phyloP scores from a whole-genome alignment of 345 rosid species.

The Eucalyptus tenuipes region DNA sequence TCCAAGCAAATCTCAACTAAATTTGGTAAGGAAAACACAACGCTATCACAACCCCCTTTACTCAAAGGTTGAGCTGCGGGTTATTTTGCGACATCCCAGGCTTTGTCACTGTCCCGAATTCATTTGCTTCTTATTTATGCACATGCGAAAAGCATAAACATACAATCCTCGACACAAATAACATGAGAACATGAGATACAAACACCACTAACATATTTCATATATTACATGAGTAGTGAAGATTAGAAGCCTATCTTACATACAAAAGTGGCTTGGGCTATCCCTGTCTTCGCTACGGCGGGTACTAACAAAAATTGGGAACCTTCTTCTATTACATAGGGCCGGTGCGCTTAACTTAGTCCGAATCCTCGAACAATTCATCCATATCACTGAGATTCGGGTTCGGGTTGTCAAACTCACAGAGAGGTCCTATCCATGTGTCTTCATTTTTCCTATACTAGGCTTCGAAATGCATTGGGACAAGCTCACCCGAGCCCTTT shows the following conservation, averaged over 20 bases:
- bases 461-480: too few relatives aligned
- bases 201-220: not conserved
- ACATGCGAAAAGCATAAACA: accelerated
- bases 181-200: not conserved
- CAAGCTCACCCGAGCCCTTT: too few relatives aligned
- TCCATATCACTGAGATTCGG: not conserved
- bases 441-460: not conserved
- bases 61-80: accelerated
- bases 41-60: too few relatives aligned
- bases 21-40: not conserved
- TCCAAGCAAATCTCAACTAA: too few relatives aligned
- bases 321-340: too few relatives aligned
- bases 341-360: not conserved
- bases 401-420: not conserved
- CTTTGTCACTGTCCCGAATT: not conserved
- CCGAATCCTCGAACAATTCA: not conserved
- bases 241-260: too few relatives aligned
- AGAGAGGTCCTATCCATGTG: not conserved
- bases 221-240: not conserved
- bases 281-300: accelerated
- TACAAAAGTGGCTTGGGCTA: too few relatives aligned
- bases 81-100: not conserved
- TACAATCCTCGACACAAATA: not conserved
- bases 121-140: not conserved
- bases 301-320: not conserved